A percentile compares a stretch with the other conserved stretches of the same genome.
These are phyloP conservation scores for Zygnema cylindricum DNA, from an alignment of 139 green algal genomes.

Conservation along the genomic window DNA sequence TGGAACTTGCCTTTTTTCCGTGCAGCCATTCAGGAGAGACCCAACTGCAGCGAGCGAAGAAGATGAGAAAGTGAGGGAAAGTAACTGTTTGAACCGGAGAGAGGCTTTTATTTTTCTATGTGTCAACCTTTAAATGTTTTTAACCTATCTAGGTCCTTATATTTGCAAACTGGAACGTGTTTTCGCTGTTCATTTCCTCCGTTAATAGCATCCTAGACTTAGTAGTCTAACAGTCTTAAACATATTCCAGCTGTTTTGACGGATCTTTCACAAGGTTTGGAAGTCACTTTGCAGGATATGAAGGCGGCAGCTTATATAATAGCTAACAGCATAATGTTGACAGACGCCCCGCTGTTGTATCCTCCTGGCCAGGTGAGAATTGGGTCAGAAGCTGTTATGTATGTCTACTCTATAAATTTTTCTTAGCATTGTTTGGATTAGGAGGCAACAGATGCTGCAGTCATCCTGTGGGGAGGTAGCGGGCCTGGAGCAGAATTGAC, in stretches of 20 bases:
- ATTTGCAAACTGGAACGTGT: too few species aligned
- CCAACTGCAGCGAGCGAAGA: neutral
- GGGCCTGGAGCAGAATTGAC: too few species aligned
- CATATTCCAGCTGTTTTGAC: neutral
- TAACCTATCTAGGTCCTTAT: too few species aligned
- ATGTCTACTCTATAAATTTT: too few species aligned
- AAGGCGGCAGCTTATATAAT: constrained; percentile 7
- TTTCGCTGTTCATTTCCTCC: neutral
- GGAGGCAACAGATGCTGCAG: too few species aligned
- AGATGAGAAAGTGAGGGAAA: constrained; percentile 6
- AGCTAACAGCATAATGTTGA: constrained; percentile 47
- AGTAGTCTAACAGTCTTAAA: constrained; percentile 14
- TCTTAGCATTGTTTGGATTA: too few species aligned
- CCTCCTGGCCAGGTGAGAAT: constrained; percentile 32
- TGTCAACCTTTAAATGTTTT: too few species aligned
- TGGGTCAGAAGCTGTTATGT: neutral
- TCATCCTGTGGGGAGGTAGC: too few species aligned
- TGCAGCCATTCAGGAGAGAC: constrained; percentile 7
- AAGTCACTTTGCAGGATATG: constrained; percentile 19
- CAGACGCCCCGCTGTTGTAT: constrained; percentile 41
- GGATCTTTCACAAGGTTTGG: constrained; percentile 3
- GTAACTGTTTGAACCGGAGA: too few species aligned
- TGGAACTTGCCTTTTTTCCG: neutral
- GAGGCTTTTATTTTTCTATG: too few species aligned
- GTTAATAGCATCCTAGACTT: too few species aligned